Base-by-base conservation (phyloP, 2,329 filamentous ascomycete genomes). In the Laburnicola sp. region DNA sequence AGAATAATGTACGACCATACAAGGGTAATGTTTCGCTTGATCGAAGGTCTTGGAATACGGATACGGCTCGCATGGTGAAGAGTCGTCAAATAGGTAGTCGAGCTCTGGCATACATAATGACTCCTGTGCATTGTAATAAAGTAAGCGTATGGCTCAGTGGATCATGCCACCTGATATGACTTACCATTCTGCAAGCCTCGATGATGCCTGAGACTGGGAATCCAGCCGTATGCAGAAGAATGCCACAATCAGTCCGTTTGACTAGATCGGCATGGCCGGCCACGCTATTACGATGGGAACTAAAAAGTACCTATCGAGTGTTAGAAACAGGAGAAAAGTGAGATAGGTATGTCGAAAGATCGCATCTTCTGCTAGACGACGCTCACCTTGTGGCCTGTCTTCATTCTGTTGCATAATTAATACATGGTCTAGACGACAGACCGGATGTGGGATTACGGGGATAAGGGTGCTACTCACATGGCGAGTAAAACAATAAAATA, bases 381-480 rank as follows among this genome's bases (percentile, higher is more conserved):
- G 32, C 55, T 27, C 61, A 70, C 66, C 53, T 65, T 69, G 37
- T 77, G 75, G 2, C 77, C 76, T 2, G 74, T 72, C 60, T 79
- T 79, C 51, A 75, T 72, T 32, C 60, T 63, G 28, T 36, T 16
- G 16, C 8, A 2, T 22, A 7, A 26, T 40, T 16, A 16, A 16
- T 16, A 16, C 16, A 16, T 16, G 16, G 16, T 16, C 16, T 16
- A 16, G 16, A 16, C 16, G 16, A 16, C 16, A 16, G 1, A 16
- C 16, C 16, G 16, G 16, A 16, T 16, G 16, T 16, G 16, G 16
- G 16, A 16, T 16, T 16, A 16, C 16, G 16, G 16, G 16, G 16
- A 9, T 7, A 11, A 16, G 28, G 7, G 25, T 22, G 22, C 6
- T 30, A 63, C 61, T 50, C 53, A 66, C 70, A 64, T 44, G 3